Conservation (phyloP, 208 protist species). For the Novymonas esmeraldas region DNA sequence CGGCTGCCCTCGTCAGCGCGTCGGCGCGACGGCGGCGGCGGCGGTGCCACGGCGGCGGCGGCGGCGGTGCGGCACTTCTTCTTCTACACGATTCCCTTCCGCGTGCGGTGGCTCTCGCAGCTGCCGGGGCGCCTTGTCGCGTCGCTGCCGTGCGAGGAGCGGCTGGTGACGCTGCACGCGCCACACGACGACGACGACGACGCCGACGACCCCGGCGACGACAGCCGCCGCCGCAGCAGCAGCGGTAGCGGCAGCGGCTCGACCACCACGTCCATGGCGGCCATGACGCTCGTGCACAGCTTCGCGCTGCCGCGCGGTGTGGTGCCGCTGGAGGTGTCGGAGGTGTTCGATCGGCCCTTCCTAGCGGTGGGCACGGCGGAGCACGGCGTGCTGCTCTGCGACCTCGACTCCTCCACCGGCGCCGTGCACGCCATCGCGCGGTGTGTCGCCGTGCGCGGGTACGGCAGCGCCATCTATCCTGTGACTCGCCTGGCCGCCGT, state of each 20-base stretch:
- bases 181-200: slow-evolving; percentile 10
- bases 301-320: slow-evolving; percentile 56
- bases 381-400: slow-evolving; percentile 69
- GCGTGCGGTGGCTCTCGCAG: slow-evolving; percentile 56
- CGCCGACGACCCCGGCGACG: not conserved
- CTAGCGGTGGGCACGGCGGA: slow-evolving; percentile 71
- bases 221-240: not conserved
- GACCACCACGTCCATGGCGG: not conserved
- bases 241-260: not conserved
- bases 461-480: slow-evolving; percentile 55
- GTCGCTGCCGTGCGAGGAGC: slow-evolving; percentile 80
- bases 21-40: too few species aligned
- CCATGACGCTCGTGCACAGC: slow-evolving; percentile 12
- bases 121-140: slow-evolving; percentile 42
- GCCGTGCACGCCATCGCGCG: slow-evolving; percentile 39
- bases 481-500: slow-evolving; percentile 49
- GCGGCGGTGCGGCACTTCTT: slow-evolving; percentile 32
- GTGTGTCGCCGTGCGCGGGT: slow-evolving; percentile 35
- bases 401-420: slow-evolving; percentile 29
- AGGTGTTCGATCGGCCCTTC: slow-evolving; percentile 51
- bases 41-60: too few species aligned
- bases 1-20: too few species aligned
- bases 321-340: slow-evolving; percentile 72
- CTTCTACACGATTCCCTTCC: slow-evolving; percentile 65
- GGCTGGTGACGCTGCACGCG: slow-evolving; percentile 53